These are phyloP conservation scores for Fomitopsis pinicola DNA, from an alignment of 1,284 basidiomycete genomes.

Conservation along the genomic window DNA sequence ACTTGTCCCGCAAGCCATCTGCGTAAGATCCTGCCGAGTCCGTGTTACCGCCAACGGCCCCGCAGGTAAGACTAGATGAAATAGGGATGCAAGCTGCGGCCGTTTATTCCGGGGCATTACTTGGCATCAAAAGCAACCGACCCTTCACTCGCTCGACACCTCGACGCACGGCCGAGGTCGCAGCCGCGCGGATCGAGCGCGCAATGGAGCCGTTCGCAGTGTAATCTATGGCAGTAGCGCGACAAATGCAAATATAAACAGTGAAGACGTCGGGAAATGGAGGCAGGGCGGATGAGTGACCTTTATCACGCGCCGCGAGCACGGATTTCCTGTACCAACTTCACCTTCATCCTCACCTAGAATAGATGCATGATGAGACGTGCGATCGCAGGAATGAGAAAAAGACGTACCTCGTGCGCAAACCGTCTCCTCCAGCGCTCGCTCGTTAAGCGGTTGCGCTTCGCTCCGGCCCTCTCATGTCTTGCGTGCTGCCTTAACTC, in stretches of 20 bases:
- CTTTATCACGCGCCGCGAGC: slow-evolving; percentile 37
- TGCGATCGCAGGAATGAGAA: slow-evolving; percentile 9
- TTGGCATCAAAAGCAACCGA: slow-evolving; percentile 1
- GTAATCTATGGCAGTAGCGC: not conserved
- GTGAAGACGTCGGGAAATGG: slow-evolving; percentile 1
- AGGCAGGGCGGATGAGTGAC: not conserved
- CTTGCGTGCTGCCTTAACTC: slow-evolving; percentile 49
- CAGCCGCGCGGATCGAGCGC: not conserved
- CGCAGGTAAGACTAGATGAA: not conserved
- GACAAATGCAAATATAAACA: not conserved
- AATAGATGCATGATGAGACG: slow-evolving; percentile 14
- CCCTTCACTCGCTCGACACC: not conserved
- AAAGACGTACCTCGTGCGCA: slow-evolving; percentile 56
- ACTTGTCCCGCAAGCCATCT: not conserved
- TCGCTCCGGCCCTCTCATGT: slow-evolving; percentile 71
- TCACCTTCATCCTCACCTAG: slow-evolving; percentile 59
- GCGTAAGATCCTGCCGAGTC: slow-evolving; percentile 7
- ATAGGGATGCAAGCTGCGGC: not conserved
- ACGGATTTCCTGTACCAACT: slow-evolving; percentile 46
- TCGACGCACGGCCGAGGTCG: not conserved
- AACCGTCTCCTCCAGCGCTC: slow-evolving; percentile 66
- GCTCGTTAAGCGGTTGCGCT: slow-evolving; percentile 58
- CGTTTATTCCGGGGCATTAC: not conserved
- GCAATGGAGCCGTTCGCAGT: not conserved
- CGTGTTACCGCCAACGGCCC: not conserved